These are phyloP conservation scores for Kodamaea ohmeri DNA, from an alignment of 1,139 yeast genomes.

Conservation along the genomic window DNA sequence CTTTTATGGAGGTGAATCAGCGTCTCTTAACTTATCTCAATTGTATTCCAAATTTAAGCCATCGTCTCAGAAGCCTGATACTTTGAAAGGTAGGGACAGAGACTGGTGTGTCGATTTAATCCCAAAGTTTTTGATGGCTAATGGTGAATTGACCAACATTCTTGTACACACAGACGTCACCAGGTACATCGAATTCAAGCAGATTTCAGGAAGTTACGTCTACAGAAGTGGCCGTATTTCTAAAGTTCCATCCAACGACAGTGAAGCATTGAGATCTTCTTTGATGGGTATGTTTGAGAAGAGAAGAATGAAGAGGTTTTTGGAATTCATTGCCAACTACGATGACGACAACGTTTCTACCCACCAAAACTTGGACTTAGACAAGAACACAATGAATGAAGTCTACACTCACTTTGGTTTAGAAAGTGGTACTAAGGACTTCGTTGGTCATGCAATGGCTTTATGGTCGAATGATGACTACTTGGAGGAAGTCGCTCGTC, in stretches of 20 bases:
- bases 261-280: conserved; percentile 88
- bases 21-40: conserved; percentile 61
- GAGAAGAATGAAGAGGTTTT: conserved; percentile 87
- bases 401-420: conserved; percentile 86
- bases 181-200: conserved; percentile 92
- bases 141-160: conserved; percentile 95
- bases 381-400: conserved; percentile 88
- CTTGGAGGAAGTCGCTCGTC: conserved; percentile 85
- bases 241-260: conserved; percentile 89
- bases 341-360: conserved; percentile 76
- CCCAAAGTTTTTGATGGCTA: conserved; percentile 96
- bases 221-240: conserved; percentile 89
- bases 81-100: conserved; percentile 80
- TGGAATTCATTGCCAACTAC: conserved; percentile 83
- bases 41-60: conserved; percentile 73
- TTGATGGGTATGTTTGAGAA: conserved; percentile 96
- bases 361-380: conserved; percentile 84
- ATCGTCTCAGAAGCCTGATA: conserved; percentile 62
- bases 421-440: conserved; percentile 91
- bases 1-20: conserved; percentile 87
- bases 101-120: conserved; percentile 98
- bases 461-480: conserved; percentile 93
- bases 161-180: conserved; percentile 95
- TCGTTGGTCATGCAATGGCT: conserved; percentile 99
- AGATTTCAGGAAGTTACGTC: conserved; percentile 91